Conservation (phyloP, 768 basidiomycete species). For the Podaxis carcinomalis region DNA sequence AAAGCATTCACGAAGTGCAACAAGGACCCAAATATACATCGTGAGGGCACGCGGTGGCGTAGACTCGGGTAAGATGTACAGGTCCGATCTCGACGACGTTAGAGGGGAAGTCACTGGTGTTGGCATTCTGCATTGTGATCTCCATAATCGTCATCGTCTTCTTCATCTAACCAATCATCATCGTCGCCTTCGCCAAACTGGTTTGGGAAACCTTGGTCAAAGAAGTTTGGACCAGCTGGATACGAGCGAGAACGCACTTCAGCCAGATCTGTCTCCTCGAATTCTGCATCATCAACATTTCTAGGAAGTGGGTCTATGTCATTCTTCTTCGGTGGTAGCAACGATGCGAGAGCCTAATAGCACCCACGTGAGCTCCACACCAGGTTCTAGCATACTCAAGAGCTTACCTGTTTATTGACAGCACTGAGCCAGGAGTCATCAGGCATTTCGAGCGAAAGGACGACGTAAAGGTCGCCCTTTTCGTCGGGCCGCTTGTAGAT, state of each 20-base stretch:
- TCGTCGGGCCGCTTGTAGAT: conserved; percentile 55
- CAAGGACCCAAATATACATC: neutral
- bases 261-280: conserved; percentile 16
- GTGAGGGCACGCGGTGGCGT: neutral
- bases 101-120: conserved; percentile 38
- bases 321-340: conserved; percentile 75
- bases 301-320: conserved; percentile 71
- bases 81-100: neutral
- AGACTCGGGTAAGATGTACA: neutral
- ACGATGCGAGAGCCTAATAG: conserved; percentile 51
- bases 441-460: conserved; percentile 89
- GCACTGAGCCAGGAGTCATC: conserved; percentile 67
- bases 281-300: conserved; percentile 60
- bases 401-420: conserved; percentile 53
- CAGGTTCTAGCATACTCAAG: neutral
- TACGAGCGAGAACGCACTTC: conserved; percentile 82
- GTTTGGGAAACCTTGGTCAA: conserved; percentile 65
- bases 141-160: conserved; percentile 49
- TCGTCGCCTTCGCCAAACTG: conserved; percentile 75
- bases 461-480: conserved; percentile 80
- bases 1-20: neutral
- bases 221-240: conserved; percentile 70
- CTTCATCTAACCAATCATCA: conserved; percentile 67
- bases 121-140: conserved; percentile 52
- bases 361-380: neutral